A percentile compares a stretch with the other conserved stretches of the same genome.
Evolutionary conservation across 306 rosid genomes (phyloP).

Genomic region (Quercus cerris): DNA sequence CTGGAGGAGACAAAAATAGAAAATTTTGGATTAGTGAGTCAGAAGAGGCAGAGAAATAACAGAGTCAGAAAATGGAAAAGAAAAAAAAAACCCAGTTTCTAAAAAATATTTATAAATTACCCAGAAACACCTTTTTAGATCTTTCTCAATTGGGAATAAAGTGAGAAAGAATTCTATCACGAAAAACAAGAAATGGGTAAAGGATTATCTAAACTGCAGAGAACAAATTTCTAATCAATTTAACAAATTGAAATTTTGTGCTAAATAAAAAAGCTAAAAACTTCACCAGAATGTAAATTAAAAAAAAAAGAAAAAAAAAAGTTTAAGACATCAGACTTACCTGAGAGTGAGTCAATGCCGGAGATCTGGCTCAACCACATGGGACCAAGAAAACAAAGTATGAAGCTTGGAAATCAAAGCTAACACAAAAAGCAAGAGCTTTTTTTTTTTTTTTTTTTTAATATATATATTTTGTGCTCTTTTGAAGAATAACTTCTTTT

Average conservation of each 20-base stretch:
- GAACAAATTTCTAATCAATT: too few species aligned
- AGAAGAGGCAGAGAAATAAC: not conserved
- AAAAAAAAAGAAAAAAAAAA: not conserved
- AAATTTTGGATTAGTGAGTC: not conserved
- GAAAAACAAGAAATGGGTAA: too few species aligned
- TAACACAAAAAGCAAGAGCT: not conserved
- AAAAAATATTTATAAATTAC: not conserved
- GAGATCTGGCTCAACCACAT: constrained; percentile 18
- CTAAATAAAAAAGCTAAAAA: not conserved
- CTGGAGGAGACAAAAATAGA: not conserved
- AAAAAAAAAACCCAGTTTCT: not conserved
- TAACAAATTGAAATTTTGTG: not conserved
- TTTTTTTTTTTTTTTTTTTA: not conserved
- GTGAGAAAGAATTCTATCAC: too few species aligned
- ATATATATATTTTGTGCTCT: not conserved
- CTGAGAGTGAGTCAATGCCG: constrained; percentile 25
- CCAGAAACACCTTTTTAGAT: not conserved
- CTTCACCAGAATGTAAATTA: not conserved
- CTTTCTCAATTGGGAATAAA: not conserved
- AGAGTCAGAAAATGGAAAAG: not conserved
- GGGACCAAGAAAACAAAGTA: not conserved
- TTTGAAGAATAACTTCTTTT: constrained; percentile 19
- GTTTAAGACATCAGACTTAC: constrained; percentile 5
- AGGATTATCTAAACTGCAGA: too few species aligned
- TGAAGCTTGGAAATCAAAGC: not conserved